Evolutionary conservation across 2,329 filamentous ascomycete species (phyloP), one percentile per base, ranked within the genome.

Genomic region (Fusarium stilboides): DNA sequence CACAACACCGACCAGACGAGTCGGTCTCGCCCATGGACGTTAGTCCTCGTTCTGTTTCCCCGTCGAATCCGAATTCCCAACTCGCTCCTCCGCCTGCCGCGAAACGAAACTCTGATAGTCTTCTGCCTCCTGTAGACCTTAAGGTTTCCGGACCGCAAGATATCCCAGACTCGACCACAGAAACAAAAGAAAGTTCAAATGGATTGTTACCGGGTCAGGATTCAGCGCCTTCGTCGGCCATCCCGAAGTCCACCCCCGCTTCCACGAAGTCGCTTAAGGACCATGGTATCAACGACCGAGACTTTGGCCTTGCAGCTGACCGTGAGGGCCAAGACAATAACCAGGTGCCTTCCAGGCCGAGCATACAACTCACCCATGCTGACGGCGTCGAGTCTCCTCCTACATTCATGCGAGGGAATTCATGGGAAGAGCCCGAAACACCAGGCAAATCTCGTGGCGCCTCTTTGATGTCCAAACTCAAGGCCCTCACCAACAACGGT

Each of bases 401-500:
- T 20, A 77, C 83, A 20, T 88, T 89, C 69, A 87, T 86, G 33
- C 85, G 89, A 61, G 86, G 91, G 43, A 86, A 88, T 34, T 93
- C 92, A 6, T 87, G 87, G 81, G 89, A 92, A 45, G 89, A 92
- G 52, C 84, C 80, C n/a, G 92, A 92, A 37, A 81, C 82, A 10
- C 78, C 83, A 15, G 83, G 81, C 58, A 91, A 89, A 78, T 87
- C 87, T 22, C 85, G 86, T 62, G 83, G 87, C 57, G 87, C 87
- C 22, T 91, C 91, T 24, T 86, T 97, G 68, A 93, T 97, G 80
- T 91, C 91, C 19, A 94, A 92, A 77, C 80, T 97, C 67, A 94
- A 92, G 76, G 91, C 92, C 5, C 82, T 97, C 57, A 88, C 92
- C 22, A 87, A 85, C 13, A 80, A 82, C 9, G 79, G 83, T n/a